A percentile compares a stretch with the other conserved stretches of the same genome.
Evolutionary conservation across 2,329 filamentous ascomycete species (phyloP).

Genomic region (Byssothecium circinans): DNA sequence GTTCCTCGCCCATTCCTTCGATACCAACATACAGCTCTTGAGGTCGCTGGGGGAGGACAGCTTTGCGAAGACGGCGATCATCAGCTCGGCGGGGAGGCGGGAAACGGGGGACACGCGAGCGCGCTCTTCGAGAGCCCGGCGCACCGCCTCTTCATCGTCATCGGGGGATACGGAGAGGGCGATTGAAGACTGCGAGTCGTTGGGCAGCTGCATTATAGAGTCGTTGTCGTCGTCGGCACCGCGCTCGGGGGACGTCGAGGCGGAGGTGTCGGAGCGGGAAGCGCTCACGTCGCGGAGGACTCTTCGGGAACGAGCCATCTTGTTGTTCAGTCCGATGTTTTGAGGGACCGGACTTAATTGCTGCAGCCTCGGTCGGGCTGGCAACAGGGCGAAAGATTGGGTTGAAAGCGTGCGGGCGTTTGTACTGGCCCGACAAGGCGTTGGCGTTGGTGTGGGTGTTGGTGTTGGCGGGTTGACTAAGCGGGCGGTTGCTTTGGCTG

Average conservation of each 20-base stretch:
- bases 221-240: conserved; percentile 90
- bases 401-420: conserved; percentile 2
- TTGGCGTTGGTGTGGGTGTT: conserved; percentile 9
- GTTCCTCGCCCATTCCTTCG: conserved; percentile 88
- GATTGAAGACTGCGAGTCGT: conserved; percentile 91
- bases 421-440: background rate
- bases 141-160: conserved; percentile 68
- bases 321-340: conserved; percentile 14
- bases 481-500: background rate
- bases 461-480: conserved; percentile 18
- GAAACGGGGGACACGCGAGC: conserved; percentile 77
- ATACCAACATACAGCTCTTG: conserved; percentile 89
- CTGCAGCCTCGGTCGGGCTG: no score
- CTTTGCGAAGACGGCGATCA: conserved; percentile 89
- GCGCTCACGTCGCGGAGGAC: conserved; percentile 35
- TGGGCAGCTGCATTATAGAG: conserved; percentile 78
- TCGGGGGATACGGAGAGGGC: conserved; percentile 76
- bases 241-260: conserved; percentile 73
- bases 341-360: no score
- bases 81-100: conserved; percentile 86
- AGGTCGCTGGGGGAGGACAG: conserved; percentile 76
- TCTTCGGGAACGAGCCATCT: conserved; percentile 26
- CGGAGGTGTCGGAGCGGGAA: conserved; percentile 56
- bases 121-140: conserved; percentile 60
- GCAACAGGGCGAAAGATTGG: no score